Evolutionary conservation across 257 asterid genomes (phyloP).

Genomic region (Rhazya stricta): DNA sequence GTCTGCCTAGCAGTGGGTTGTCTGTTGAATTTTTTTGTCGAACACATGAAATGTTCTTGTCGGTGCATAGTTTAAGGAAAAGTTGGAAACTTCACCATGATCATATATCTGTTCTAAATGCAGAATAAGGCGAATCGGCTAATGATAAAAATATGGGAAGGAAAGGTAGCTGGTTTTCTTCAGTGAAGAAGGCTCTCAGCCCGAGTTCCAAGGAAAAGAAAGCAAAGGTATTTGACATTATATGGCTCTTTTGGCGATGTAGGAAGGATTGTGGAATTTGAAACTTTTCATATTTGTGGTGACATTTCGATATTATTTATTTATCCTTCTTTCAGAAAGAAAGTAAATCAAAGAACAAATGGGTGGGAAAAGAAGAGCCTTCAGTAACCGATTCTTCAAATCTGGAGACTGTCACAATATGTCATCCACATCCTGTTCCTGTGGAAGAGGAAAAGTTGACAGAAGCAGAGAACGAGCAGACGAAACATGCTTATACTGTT

Average conservation of each 20-base stretch:
- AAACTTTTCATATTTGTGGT: neutral
- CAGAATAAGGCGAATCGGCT: slow-evolving; percentile 35
- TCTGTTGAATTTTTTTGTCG: neutral
- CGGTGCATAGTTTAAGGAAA: neutral
- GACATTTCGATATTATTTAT: neutral
- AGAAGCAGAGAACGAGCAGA: slow-evolving; percentile 59
- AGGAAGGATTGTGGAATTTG: neutral
- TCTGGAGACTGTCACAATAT: slow-evolving; percentile 33
- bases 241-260: neutral
- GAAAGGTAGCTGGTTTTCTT: slow-evolving; percentile 88
- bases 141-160: slow-evolving; percentile 64
- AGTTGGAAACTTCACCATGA: slow-evolving; percentile 16
- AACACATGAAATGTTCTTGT: neutral
- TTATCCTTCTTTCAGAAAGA: slow-evolving; percentile 34
- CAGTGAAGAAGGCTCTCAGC: slow-evolving; percentile 82
- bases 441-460: slow-evolving; percentile 49
- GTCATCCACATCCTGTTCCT: slow-evolving; percentile 46
- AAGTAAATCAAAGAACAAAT: slow-evolving; percentile 36
- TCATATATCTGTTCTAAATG: slow-evolving; percentile 14
- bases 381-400: slow-evolving; percentile 33
- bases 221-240: slow-evolving; percentile 35
- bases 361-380: slow-evolving; percentile 47
- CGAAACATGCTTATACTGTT: slow-evolving; percentile 57
- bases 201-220: slow-evolving; percentile 59
- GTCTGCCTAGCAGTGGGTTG: neutral